Evolutionary conservation across 257 asterid genomes (phyloP), one percentile per base, ranked within the genome.

Genomic region (Jacaranda copaia): DNA sequence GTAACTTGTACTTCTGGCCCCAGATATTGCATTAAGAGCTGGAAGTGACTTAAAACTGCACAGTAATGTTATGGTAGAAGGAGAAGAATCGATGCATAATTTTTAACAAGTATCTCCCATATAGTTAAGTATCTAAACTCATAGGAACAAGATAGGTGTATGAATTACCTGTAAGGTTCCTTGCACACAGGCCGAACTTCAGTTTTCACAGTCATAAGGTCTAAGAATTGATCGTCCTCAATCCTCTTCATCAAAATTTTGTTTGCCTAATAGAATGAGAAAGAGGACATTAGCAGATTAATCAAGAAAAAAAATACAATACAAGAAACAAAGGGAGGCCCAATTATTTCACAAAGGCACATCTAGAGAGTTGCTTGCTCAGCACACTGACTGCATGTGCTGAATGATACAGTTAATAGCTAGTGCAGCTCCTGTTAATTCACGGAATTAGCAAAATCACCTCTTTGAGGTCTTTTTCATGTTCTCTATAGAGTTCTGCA

Each of bases 191-290:
- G 89, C 78, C 79, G 89, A 81, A 90, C 92, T 83, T 92, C 94
- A 59, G 90, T 87, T 80, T 79, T 92, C 73, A 81, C 94, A 19
- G 89, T 88, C 93, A 93, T 73, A 80, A 93, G 96, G 77, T 85
- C 96, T 83, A 93, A 82, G 88, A 93, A 93, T 75, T 89, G 94
- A 80, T 93, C 97, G n/a, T 88, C 93, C 81, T 92, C 91, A 81
- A 93, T 89, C 81, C 85, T 90, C 87, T 89, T 89, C 87, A 84
- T 84, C 80, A 93, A 84, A 60, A 93, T 84, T 80, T 80, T 86
- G 77, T 89, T 89, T 68, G 98, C 98, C 98, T 93, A 77, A 25
- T 61, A 57, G 35, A 77, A 76, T 74, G 83, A 84, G 52, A 59
- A n/a, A 45, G 2, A 73, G 20, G 63, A 39, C n/a, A 36, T 63